Evolutionary conservation across 2,329 filamentous ascomycete species (phyloP).

Genomic region (Tolypocladium album): DNA sequence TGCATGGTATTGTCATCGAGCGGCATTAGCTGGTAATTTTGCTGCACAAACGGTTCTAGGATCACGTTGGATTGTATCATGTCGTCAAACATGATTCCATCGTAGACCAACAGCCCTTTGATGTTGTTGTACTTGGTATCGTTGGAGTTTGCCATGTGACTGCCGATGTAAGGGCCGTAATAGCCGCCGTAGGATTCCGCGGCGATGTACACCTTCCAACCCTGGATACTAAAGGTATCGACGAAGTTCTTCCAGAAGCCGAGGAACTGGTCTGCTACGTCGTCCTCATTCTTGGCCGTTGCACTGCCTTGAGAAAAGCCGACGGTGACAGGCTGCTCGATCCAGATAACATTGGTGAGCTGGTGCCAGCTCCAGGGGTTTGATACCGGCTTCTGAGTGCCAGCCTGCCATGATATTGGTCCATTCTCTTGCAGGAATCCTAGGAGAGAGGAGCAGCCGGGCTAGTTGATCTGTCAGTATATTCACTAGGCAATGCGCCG

Average conservation of each 20-base stretch:
- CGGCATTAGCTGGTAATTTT: conserved; percentile 48
- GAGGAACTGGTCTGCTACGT: conserved; percentile 60
- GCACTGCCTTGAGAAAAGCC: conserved; percentile 58
- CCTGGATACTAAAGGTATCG: conserved; percentile 56
- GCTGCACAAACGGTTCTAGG: conserved; percentile 47
- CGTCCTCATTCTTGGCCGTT: conserved; percentile 54
- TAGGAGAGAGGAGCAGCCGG: conserved; percentile 51
- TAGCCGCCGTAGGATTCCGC: conserved; percentile 60
- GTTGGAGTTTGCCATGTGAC: conserved; percentile 58
- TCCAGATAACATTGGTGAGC: conserved; percentile 48
- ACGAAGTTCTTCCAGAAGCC: conserved; percentile 75
- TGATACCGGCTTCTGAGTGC: conserved; percentile 51
- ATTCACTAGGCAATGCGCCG: neutral
- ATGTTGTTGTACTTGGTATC: conserved; percentile 59
- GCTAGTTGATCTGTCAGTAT: conserved; percentile 8
- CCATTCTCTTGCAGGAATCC: conserved; percentile 71
- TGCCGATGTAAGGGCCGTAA: conserved; percentile 62
- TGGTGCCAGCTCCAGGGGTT: conserved; percentile 61
- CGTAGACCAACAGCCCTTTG: conserved; percentile 60
- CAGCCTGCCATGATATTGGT: conserved; percentile 59
- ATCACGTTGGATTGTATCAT: conserved; percentile 33
- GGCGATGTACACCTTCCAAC: conserved; percentile 60
- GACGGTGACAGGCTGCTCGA: conserved; percentile 57
- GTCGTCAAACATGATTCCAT: conserved; percentile 51
- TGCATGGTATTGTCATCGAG: conserved; percentile 50